phyloP scores from a whole-genome alignment of 1,139 yeast species.

The Eremothecium sinecaudum region DNA sequence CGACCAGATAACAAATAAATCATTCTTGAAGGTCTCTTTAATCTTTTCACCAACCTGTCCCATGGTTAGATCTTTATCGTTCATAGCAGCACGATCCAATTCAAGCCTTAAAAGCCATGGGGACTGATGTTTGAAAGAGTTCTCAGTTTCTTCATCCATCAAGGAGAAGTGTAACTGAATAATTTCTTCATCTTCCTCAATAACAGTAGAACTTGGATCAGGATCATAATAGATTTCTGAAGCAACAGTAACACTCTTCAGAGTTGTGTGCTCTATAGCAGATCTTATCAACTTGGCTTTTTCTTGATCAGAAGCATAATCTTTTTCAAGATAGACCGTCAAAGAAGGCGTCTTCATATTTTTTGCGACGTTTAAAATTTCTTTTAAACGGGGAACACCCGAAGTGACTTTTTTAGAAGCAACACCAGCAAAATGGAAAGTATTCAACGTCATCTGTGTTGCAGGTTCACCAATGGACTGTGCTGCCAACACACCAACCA shows the following conservation, averaged over 20 bases:
- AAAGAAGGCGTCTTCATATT: conserved; percentile 97
- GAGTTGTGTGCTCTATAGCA: conserved; percentile 91
- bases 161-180: conserved; percentile 95
- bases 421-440: conserved; percentile 99
- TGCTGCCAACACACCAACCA: conserved; percentile 99
- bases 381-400: conserved; percentile 99
- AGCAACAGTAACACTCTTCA: conserved; percentile 92
- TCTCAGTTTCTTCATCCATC: conserved; percentile 96
- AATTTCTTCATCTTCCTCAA: conserved; percentile 93
- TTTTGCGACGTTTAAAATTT: conserved; percentile 96
- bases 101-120: conserved; percentile 97
- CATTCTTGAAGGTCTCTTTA: conserved; percentile 87
- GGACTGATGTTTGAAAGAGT: conserved; percentile 84
- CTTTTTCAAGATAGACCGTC: conserved; percentile 78
- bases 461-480: conserved; percentile 99
- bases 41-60: conserved; percentile 97
- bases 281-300: conserved; percentile 92
- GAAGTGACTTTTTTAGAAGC: conserved; percentile 97
- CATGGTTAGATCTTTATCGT: conserved; percentile 95
- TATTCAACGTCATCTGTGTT: conserved; percentile 96
- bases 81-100: conserved; percentile 96
- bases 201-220: conserved; percentile 91
- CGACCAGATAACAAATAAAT: conserved; percentile 95
- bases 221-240: conserved; percentile 97
- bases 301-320: conserved; percentile 79